Evolutionary conservation across 2,329 filamentous ascomycete species (phyloP), one percentile per base, ranked within the genome.

Genomic region (Alternaria sp.): DNA sequence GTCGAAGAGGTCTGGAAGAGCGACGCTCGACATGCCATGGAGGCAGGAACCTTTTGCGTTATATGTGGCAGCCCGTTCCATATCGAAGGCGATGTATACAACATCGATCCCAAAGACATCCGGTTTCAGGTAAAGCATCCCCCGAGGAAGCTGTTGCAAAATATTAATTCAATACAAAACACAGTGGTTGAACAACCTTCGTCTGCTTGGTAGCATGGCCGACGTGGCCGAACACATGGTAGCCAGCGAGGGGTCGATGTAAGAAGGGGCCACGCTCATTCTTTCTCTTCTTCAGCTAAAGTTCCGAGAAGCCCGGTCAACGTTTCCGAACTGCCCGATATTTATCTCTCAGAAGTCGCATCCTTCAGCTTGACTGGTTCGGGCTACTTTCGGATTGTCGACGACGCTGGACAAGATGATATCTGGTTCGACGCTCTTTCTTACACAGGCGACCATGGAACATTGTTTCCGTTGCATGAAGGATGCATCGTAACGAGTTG

Each of bases 61-160:
- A 54, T 73, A 16, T 74, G 72, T 41, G 70, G 73, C 24, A 65
- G 64, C 4, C 71, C 68, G 1, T 74, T 75, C 48, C 68, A 70
- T 18, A 53, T 74, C 6, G 59, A 70, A 39, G 66, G 63, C 5
- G 61, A 67, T 11, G 54, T 70, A 14, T 67, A 71, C 54, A 65
- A 68, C 18, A 51, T 73, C 5, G 64, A 73, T 24, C 42, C 61
- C 5, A 64, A 68, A 43, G 64, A 67, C 16, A 28, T 51, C 3
- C 61, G 55, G 8, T 74, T 64, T 54, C 60, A 67, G 57, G 70
- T 71, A 41, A 44, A 64, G 53, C 4, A 24, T 39, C 12, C 20
- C n/a, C 24, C 18, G 3, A 26, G 26, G 30, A 2, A 32, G 12
- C 18, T 22, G 5, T 49, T 49, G 8, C 8, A 11, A 7, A 38